Conservation (phyloP, 306 rosid genomes). For the Sesbania bispinosa region DNA sequence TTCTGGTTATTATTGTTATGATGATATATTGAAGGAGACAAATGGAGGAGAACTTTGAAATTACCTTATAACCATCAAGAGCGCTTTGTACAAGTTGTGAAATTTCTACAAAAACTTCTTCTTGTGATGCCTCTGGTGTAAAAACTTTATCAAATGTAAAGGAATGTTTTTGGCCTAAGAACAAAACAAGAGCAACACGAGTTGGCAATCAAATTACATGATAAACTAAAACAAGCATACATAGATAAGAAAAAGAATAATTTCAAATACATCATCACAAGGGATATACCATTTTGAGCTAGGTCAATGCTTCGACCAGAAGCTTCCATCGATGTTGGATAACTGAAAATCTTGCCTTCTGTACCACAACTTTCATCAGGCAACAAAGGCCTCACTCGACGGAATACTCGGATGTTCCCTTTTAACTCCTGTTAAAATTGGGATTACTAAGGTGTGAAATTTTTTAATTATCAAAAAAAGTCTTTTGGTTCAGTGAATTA, state of each 20-base stretch:
- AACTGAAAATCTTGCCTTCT: slow-evolving; percentile 72
- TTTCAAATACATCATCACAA: slow-evolving; percentile 15
- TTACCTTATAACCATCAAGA: slow-evolving; percentile 97
- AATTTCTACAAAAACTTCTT: slow-evolving; percentile 86
- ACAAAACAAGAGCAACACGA: slow-evolving; percentile 29
- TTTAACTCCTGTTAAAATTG: slow-evolving; percentile 68
- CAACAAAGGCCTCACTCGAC: slow-evolving; percentile 92
- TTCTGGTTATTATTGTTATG: not conserved
- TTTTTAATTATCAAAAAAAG: slow-evolving; percentile 3
- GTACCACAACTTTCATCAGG: slow-evolving; percentile 57
- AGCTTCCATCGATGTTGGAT: slow-evolving; percentile 80
- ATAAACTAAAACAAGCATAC: slow-evolving; percentile 6
- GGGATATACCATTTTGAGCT: slow-evolving; percentile 60
- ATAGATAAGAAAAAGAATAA: slow-evolving; percentile 1
- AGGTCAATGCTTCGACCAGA: slow-evolving; percentile 79
- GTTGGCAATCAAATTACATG: slow-evolving; percentile 7
- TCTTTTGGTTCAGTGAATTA: slow-evolving; percentile 30
- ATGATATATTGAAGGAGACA: not conserved
- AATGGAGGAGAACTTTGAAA: slow-evolving; percentile 7
- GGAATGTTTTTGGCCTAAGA: slow-evolving; percentile 84
- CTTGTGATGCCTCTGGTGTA: slow-evolving; percentile 74
- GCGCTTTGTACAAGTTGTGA: slow-evolving; percentile 99
- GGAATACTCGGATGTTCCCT: slow-evolving; percentile 97
- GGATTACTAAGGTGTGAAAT: slow-evolving; percentile 16
- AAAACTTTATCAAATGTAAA: slow-evolving; percentile 90